These are phyloP conservation scores for Bisporella sp. DNA, from an alignment of 2,329 filamentous ascomycete genomes.

Conservation along the genomic window DNA sequence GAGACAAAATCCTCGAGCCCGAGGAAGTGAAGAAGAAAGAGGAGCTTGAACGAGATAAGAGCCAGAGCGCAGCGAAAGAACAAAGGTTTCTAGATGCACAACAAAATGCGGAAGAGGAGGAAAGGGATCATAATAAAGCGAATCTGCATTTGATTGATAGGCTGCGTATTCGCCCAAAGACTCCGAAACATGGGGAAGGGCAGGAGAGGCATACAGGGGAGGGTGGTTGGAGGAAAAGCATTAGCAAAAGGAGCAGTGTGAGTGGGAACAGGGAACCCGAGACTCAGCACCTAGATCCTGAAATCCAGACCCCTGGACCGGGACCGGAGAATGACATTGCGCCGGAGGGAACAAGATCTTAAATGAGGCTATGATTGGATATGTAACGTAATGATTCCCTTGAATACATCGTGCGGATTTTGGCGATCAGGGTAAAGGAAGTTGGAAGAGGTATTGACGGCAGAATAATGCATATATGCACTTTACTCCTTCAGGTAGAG, in stretches of 20 bases:
- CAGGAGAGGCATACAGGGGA: neutral
- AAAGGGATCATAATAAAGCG: constrained; percentile 6
- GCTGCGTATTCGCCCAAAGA: neutral
- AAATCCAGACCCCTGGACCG: constrained; percentile 14
- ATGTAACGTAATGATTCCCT: no score
- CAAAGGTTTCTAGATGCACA: constrained; percentile 22
- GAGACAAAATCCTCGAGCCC: constrained; percentile 54
- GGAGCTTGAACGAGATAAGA: constrained; percentile 54
- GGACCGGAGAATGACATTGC: constrained; percentile 21
- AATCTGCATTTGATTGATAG: neutral
- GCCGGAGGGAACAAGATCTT: constrained; percentile 13
- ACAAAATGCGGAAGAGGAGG: constrained; percentile 8
- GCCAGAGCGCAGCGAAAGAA: constrained; percentile 49
- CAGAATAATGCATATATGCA: no score
- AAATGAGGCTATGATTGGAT: no score
- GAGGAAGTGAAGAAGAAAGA: constrained; percentile 50
- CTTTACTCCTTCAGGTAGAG: no score
- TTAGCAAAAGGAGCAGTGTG: neutral
- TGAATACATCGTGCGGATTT: no score
- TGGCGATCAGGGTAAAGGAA: no score
- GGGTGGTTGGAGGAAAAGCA: neutral
- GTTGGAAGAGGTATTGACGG: no score
- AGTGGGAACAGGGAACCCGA: neutral
- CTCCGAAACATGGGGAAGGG: neutral
- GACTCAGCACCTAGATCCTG: constrained; percentile 2